phyloP scores from a whole-genome alignment of 306 rosid species.

The Rosa multiflora region DNA sequence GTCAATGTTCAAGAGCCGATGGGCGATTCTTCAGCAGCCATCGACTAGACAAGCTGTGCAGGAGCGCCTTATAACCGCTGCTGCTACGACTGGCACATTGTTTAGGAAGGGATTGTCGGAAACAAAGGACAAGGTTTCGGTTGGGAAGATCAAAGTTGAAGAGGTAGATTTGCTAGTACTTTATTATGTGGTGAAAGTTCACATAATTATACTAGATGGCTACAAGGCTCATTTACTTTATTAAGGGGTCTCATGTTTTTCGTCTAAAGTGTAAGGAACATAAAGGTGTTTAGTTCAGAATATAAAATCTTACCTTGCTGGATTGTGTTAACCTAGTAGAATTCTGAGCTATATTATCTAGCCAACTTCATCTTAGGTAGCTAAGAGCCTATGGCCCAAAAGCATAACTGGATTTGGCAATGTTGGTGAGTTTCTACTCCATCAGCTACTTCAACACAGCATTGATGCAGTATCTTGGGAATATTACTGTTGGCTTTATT shows the following conservation, averaged over 20 bases:
- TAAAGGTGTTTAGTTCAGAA: neutral
- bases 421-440: neutral
- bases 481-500: neutral
- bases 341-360: neutral
- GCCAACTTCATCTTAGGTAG: neutral
- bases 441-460: neutral
- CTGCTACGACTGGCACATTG: conserved; percentile 81
- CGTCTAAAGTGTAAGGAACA: neutral
- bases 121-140: conserved; percentile 85
- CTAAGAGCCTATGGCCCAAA: neutral
- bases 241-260: neutral
- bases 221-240: neutral
- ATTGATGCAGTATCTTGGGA: neutral
- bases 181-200: neutral
- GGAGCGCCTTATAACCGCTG: conserved; percentile 84
- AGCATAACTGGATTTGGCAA: neutral
- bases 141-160: conserved; percentile 90
- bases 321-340: neutral
- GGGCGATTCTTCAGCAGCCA: conserved; percentile 90
- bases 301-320: neutral
- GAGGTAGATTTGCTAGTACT: conserved; percentile 57
- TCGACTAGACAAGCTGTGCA: conserved; percentile 87
- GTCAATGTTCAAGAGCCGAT: conserved; percentile 71
- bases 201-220: neutral
- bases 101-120: conserved; percentile 70